Percentiles rank a stretch among this genome's conserved stretches.
phyloP scores from a whole-genome alignment of 208 protist genomes.

The Trypanosoma lewisi region DNA sequence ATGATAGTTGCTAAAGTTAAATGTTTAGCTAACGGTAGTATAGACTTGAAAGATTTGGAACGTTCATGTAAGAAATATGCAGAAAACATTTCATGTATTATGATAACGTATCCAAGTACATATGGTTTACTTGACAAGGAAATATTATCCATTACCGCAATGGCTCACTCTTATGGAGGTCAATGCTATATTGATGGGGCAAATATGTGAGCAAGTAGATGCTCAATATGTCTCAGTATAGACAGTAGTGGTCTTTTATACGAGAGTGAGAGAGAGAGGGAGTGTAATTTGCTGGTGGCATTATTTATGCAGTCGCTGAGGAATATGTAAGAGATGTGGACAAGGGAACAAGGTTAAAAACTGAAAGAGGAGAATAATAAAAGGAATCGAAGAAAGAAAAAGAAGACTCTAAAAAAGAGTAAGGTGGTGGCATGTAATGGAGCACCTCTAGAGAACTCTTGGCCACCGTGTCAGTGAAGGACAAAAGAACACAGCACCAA shows the following conservation, averaged over 20 bases:
- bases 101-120: slow-evolving; percentile 99
- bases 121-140: slow-evolving; percentile 97
- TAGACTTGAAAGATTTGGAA: slow-evolving; percentile 92
- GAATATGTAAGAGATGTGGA: background rate
- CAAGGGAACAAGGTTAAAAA: background rate
- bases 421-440: background rate
- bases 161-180: slow-evolving; percentile 91
- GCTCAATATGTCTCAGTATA: slow-evolving; percentile 35
- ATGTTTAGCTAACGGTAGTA: slow-evolving; percentile 87
- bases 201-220: slow-evolving; percentile 96
- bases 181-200: slow-evolving; percentile 98
- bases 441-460: background rate
- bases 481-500: background rate
- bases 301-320: background rate
- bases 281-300: background rate
- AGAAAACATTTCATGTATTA: slow-evolving; percentile 93
- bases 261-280: background rate
- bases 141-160: slow-evolving; percentile 82
- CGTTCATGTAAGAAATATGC: slow-evolving; percentile 89
- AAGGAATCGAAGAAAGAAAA: background rate
- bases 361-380: background rate
- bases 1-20: slow-evolving; percentile 92
- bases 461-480: background rate
- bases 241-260: too few species aligned
- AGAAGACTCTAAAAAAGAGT: background rate